Percentiles rank a stretch among this genome's conserved stretches.
Evolutionary conservation across 163 green algal species (phyloP).

Genomic region (Scenedesmus sp.): DNA sequence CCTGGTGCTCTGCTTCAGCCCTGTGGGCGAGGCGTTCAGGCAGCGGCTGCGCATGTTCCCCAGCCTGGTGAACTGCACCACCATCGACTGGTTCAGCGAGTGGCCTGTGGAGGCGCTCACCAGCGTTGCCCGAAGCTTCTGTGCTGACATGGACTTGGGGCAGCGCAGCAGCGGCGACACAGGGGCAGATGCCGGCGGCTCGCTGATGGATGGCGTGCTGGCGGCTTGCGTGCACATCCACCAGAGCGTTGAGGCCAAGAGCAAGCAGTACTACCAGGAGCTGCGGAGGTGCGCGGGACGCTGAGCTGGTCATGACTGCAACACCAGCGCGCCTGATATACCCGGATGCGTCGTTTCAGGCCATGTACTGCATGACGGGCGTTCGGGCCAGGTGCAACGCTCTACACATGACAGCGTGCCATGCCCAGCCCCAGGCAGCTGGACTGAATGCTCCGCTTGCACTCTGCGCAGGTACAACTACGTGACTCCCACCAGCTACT

Average conservation of each 20-base stretch:
- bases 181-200: neutral
- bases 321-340: neutral
- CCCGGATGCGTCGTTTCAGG: neutral
- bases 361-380: neutral
- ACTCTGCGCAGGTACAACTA: slow-evolving; percentile 76
- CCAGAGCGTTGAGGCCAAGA: slow-evolving; percentile 81
- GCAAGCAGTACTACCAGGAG: slow-evolving; percentile 79
- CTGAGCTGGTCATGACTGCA: neutral
- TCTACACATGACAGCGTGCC: neutral
- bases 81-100: slow-evolving; percentile 89
- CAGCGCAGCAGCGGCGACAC: neutral
- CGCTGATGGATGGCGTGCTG: slow-evolving; percentile 69
- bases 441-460: neutral
- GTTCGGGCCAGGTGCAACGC: no score
- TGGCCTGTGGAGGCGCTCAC: slow-evolving; percentile 86
- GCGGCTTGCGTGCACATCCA: slow-evolving; percentile 80
- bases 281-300: slow-evolving; percentile 63
- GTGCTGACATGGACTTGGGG: slow-evolving; percentile 61
- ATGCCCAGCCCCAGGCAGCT: neutral
- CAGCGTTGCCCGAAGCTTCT: slow-evolving; percentile 75
- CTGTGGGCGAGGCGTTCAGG: slow-evolving; percentile 87
- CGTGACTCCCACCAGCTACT: slow-evolving; percentile 87
- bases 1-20: slow-evolving; percentile 89
- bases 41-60: slow-evolving; percentile 92
- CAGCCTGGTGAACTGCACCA: slow-evolving; percentile 91